phyloP scores from a whole-genome alignment of 2,329 filamentous ascomycete species.

The Sarocladium kiliense region DNA sequence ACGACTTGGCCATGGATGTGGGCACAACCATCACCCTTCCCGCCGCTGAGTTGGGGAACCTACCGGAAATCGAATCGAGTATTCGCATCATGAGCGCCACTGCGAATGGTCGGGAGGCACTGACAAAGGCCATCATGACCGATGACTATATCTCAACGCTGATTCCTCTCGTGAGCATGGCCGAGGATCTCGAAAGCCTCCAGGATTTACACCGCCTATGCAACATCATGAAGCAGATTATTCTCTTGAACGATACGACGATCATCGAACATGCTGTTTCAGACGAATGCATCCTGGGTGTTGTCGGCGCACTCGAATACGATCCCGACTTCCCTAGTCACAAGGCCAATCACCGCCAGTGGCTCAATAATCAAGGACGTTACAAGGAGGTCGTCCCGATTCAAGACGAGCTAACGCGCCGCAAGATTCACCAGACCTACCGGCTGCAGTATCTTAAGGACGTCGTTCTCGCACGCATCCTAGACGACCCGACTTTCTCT shows the following conservation, averaged over 20 bases:
- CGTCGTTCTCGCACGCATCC: conserved; percentile 91
- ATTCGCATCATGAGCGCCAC: conserved; percentile 76
- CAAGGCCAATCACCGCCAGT: conserved; percentile 95
- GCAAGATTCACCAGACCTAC: conserved; percentile 95
- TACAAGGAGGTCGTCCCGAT: conserved; percentile 97
- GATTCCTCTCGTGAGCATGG: conserved; percentile 78
- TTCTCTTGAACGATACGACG: conserved; percentile 87
- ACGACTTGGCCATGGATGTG: conserved; percentile 76
- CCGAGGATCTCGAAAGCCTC: conserved; percentile 86
- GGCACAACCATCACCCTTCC: conserved; percentile 68
- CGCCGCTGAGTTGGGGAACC: conserved; percentile 71
- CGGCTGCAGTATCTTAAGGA: conserved; percentile 95
- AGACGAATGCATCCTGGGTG: conserved; percentile 82
- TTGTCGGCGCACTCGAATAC: conserved; percentile 94
- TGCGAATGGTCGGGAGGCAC: conserved; percentile 71
- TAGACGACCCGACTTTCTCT: conserved; percentile 96
- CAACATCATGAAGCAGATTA: conserved; percentile 96
- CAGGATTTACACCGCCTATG: conserved; percentile 84
- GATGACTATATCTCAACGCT: conserved; percentile 87
- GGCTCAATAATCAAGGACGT: conserved; percentile 79
- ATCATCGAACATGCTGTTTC: conserved; percentile 94
- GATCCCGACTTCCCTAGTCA: conserved; percentile 96
- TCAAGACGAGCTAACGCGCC: conserved; percentile 71
- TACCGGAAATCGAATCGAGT: conserved; percentile 76
- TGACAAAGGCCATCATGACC: conserved; percentile 79